These are phyloP conservation scores for Rhizopogon vulgaris DNA, from an alignment of 768 basidiomycete genomes.

Conservation along the genomic window DNA sequence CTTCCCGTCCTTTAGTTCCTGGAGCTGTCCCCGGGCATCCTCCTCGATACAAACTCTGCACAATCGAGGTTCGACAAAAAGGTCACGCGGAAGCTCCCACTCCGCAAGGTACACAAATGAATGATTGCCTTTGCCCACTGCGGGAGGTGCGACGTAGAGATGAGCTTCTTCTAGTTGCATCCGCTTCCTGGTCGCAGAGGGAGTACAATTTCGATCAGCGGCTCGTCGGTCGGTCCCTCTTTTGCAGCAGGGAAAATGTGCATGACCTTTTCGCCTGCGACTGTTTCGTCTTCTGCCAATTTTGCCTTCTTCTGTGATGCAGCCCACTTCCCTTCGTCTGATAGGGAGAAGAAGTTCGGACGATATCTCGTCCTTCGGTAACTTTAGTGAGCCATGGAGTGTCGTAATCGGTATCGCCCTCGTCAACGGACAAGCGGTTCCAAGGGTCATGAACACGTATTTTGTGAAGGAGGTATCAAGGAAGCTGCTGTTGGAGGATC, in stretches of 20 bases:
- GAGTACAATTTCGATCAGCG: slow-evolving; percentile 23
- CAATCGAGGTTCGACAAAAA: slow-evolving; percentile 28
- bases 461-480: too few relatives aligned
- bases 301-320: slow-evolving; percentile 2
- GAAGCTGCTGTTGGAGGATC: too few relatives aligned
- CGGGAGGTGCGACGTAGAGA: slow-evolving; percentile 38
- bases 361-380: slow-evolving; percentile 16
- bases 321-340: not conserved
- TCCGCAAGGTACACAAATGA: slow-evolving; percentile 46
- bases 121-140: slow-evolving; percentile 38
- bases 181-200: slow-evolving; percentile 16
- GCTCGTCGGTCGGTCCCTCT: slow-evolving; percentile 19
- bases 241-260: slow-evolving; percentile 14
- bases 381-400: slow-evolving; percentile 21
- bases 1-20: slow-evolving; percentile 16
- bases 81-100: slow-evolving; percentile 43
- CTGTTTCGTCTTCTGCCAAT: slow-evolving; percentile 7
- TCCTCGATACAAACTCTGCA: slow-evolving; percentile 35
- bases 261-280: slow-evolving; percentile 12
- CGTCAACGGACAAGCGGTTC: slow-evolving; percentile 20
- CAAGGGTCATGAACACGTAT: slow-evolving; percentile 38
- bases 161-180: slow-evolving; percentile 36
- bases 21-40: slow-evolving; percentile 18
- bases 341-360: slow-evolving; percentile 21
- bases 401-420: not conserved